Evolutionary conservation across 1,284 basidiomycete genomes (phyloP), one percentile per base, ranked within the genome.

Genomic region (Singerocomus inundabilis): DNA sequence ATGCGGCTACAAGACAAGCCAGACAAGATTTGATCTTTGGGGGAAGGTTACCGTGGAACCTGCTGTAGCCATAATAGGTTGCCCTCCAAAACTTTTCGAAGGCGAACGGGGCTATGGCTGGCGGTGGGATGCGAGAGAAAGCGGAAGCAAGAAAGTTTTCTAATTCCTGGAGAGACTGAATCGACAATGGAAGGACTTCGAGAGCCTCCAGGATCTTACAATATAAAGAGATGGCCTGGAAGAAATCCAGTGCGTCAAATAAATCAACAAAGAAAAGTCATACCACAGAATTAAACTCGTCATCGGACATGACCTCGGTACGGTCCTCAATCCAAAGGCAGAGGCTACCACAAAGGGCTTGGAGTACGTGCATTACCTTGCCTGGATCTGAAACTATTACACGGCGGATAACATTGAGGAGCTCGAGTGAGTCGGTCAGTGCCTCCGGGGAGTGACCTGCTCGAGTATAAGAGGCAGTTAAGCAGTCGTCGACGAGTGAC

Each of bases 281-380:
- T 62, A 84, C 83, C 46, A 77, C 54, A 35, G 70, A 62, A 48
- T 75, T 76, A 48, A 80, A 77, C 29, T 79, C 73, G 6, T 70
- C 56, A 12, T 72, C 68, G 5, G 67, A 57, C 39, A 84, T 63
- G 13, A 70, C 48, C 26, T 69, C 62, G 0, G 55, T 37, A 43
- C 72, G 68, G 54, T 85, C 82, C 39, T 69, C 70, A 28, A 84
- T 72, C 83, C 82, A 85, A 26, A 67, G 53, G 46, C 66, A 68
- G 5, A 83, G 56, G 24, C 77, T 63, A 16, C 67, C 56, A n/a
- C 72, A 66, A 33, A 80, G 60, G 3, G 54, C 51, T 15, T 57
- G 57, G 10, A 83, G 48, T 10, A 73, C 45, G 11, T 57, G 55
- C 21, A 73, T 54, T 18, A 71, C 58, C n/a, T 62, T 52, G 6